Percentiles rank a stretch among this genome's conserved stretches.
phyloP scores from a whole-genome alignment of 2,329 filamentous ascomycete species.

The Pseudocercospora fuligena region DNA sequence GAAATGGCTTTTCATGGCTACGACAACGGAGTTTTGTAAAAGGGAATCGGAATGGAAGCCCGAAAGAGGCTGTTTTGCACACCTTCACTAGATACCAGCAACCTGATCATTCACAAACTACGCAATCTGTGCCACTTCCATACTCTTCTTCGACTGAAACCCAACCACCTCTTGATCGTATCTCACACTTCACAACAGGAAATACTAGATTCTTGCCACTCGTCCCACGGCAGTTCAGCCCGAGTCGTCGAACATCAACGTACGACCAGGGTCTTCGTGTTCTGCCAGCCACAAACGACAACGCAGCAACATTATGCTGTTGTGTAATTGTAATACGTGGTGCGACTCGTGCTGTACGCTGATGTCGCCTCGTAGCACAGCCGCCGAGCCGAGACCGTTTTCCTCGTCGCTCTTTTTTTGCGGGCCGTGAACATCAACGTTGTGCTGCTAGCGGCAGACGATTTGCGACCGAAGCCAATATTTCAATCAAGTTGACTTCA shows the following conservation, averaged over 20 bases:
- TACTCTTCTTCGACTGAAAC: neutral
- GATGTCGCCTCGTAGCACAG: constrained; percentile 5
- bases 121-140: neutral
- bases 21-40: neutral
- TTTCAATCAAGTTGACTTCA: neutral
- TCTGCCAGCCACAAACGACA: neutral
- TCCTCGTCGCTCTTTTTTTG: neutral
- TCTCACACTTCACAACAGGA: neutral
- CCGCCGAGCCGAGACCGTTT: neutral
- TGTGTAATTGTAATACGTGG: constrained; percentile 2
- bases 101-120: neutral
- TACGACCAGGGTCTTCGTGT: neutral
- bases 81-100: constrained; percentile 3
- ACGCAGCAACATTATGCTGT: neutral
- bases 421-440: constrained; percentile 1
- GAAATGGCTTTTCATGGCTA: constrained; percentile 7
- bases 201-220: neutral
- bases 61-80: constrained; percentile 5
- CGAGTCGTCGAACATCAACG: neutral
- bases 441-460: neutral
- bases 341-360: constrained; percentile 10
- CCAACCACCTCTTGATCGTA: neutral
- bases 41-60: neutral
- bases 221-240: neutral
- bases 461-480: neutral